Evolutionary conservation across 768 basidiomycete species (phyloP), one percentile per base, ranked within the genome.

Genomic region (Suillus cothurnatus): DNA sequence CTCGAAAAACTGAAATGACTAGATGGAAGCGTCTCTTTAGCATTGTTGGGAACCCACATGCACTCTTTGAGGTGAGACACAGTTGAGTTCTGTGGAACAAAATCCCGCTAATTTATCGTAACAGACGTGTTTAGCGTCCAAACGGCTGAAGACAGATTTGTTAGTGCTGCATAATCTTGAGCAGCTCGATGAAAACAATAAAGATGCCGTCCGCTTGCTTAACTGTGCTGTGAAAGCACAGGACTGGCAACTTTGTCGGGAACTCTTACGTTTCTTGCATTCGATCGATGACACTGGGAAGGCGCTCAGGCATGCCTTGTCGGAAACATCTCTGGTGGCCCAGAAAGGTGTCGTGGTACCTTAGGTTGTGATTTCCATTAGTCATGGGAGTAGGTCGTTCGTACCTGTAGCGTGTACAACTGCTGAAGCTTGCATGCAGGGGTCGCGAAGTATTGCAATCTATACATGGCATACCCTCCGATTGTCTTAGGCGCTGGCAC

Each of bases 141-240:
- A 88, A 36, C 86, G 89, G 6, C 81, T 97, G 68, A 91, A 92
- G 72, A 96, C 94, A 4, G 97, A 98, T 77, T 84, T 99, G 12
- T 84, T 99, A 34, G 95, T 99, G 3, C 79, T 99, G 61, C 96
- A 98, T 73, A 95, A 92, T 70, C 84, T 98, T 61, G 96, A 98
- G 72, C 93, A 95, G 66, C 81, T 94, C 59, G 92, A 95, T 68
- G 90, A 92, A 73, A 80, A 78, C 43, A 87, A 88, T 71, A 84
- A 83, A 41, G 94, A 98, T 71, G 94, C 91, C 4, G 85, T 94
- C 31, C 85, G 93, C 43, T 81, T 99, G 28, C 80, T 99, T 59
- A 85, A 85, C 57, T 85, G 84, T 64, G 95, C 95, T 9, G 82
- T 94, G 23, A 85, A 86, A 8, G 87, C 84, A 5, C 86, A 91